Conservation (phyloP, 2,329 filamentous ascomycete genomes). For the Xylariaceae sp. region DNA sequence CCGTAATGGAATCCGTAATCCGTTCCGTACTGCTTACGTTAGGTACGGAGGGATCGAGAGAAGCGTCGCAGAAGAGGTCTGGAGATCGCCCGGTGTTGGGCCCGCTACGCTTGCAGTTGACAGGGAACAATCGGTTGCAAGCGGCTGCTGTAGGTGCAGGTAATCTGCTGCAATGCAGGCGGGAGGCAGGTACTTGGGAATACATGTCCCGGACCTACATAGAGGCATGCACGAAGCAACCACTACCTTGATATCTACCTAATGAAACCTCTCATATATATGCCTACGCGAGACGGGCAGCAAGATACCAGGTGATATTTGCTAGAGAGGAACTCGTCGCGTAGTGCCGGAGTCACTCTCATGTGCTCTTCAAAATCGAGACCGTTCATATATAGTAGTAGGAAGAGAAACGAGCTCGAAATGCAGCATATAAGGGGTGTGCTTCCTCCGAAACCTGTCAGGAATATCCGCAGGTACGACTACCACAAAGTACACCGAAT, state of each 20-base stretch:
- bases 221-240: too few relatives aligned
- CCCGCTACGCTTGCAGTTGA: slow-evolving; percentile 7
- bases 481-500: not conserved
- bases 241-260: too few relatives aligned
- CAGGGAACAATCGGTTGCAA: slow-evolving; percentile 20
- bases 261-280: too few relatives aligned
- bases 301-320: too few relatives aligned
- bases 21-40: too few relatives aligned
- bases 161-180: not conserved
- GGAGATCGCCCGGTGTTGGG: slow-evolving; percentile 1
- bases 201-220: not conserved
- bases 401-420: not conserved
- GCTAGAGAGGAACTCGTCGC: too few relatives aligned
- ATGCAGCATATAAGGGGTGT: not conserved
- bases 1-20: too few relatives aligned
- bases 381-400: not conserved
- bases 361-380: too few relatives aligned
- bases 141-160: not conserved
- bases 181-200: not conserved
- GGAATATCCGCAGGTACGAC: too few relatives aligned
- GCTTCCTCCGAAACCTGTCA: slow-evolving; percentile 3
- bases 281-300: too few relatives aligned
- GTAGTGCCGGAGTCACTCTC: too few relatives aligned
- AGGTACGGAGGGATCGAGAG: not conserved
- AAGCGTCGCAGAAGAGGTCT: not conserved